Base-by-base conservation (phyloP, 306 rosid species). In the Prunus salicina region DNA sequence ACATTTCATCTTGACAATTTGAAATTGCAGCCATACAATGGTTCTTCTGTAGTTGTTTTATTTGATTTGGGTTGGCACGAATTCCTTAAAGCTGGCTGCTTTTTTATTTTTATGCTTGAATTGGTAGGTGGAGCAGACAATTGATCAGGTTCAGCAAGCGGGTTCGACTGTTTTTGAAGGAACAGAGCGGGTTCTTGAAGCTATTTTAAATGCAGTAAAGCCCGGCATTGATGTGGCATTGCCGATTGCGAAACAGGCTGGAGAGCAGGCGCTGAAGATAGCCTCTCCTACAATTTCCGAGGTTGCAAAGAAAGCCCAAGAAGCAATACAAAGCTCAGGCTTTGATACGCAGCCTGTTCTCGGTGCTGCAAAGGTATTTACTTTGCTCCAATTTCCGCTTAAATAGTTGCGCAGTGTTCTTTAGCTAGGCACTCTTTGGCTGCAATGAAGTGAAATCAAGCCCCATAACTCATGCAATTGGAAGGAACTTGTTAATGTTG, bases 241-340 rank as follows among this genome's bases (percentile, higher is more conserved):
- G 63, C 99, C 97, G 0, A 69, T 92, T 76, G 90, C 88, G 22
- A 81, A 79, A 79, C 89, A 86, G 77, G 97, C 97, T 8, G 97
- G 93, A 50, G 88, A 87, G 73, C 88, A 89, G 89, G 97, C 96
- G 2, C 62, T 92, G 71, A 87, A 88, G 82, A 8, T 87, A 19
- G 93, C 98, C 81, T 89, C 97, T 22, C 97, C 99, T 0, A 88
- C 89, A 11, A 74, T 95, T 64, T 95, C 96, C 0, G 97, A 92
- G 79, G 97, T 84, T 58, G 84, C 97, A 12, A 90, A 86, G 87
- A 88, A 79, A 77, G 99, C 96, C 12, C 93, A 92, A 64, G 92
- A 92, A 79, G 91, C 90, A 24, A 86, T 95, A 16, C 88, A 89
- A 57, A 85, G 86, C 83, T 75, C 93, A 25, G 97, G 97, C 82